Base-by-base conservation (phyloP, 768 basidiomycete genomes). In the Suillus americanus region DNA sequence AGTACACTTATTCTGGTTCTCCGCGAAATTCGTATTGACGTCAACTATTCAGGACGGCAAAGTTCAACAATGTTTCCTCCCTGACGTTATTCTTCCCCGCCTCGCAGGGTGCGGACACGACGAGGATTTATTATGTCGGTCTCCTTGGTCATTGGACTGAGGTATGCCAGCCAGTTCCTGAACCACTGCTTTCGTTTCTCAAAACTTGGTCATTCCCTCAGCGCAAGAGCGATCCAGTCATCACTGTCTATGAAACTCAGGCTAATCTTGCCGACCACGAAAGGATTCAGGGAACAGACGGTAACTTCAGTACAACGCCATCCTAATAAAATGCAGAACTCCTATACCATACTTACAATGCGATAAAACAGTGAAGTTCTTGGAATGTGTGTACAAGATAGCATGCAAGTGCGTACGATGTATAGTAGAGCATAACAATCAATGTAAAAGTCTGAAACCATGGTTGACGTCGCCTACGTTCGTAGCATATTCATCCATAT, bases 221-320 rank as follows among this genome's bases (percentile, higher is more conserved):
- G 93, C 84, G 90, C 50, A 94, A 91, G 71, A 80, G 80, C 59
- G 85, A 89, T 65, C 92, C 95, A 1, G 83, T 93, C 45, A 85
- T 96, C 62, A 89, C 94, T 0, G 87, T 97, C 14, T 97, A 97
- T 70, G 95, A 97, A 75, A 78, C 91, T 0, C 90, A 91, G 67
- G 91, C 95, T 10, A 95, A 94, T 68, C 79, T 91, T 37, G 91
- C 93, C 1, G 95, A 97, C 73, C 95, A 97, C 68, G 83, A 87
- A 65, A 94, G 93, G 77, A 90, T 94, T 56, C 88, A 87, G 70
- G 92, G 93, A n/a, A 88, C 85, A 53, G 88, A 89, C 41, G 86
- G 87, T 10, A 81, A 79, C 65, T 80, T 86, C 67, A 85, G 76
- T 65, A 73, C 80, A 43, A 80, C 86, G 8, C 82, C 82, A 65